These are phyloP conservation scores for Acanthamoeba culbertsoni DNA, from an alignment of 208 protist species.

Conservation along the genomic window DNA sequence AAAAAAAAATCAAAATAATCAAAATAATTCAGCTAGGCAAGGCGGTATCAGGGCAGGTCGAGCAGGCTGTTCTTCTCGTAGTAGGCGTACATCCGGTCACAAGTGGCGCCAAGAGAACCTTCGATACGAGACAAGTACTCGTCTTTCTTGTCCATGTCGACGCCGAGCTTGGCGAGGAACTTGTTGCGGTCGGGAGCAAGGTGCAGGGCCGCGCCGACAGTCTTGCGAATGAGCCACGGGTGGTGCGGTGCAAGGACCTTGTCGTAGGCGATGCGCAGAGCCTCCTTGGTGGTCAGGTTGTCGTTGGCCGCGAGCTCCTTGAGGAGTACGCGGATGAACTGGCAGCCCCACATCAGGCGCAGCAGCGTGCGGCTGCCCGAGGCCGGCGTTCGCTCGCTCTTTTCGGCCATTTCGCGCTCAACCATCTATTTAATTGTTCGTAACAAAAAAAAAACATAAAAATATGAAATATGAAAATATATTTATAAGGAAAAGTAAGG, in stretches of 20 bases:
- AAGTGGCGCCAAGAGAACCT: not conserved
- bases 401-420: not conserved
- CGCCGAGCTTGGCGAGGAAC: not conserved
- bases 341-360: not conserved
- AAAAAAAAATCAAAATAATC: not conserved
- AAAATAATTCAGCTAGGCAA: not conserved
- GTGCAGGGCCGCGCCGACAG: not conserved
- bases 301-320: conserved; percentile 2
- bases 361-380: not conserved
- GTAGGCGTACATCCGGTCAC: not conserved
- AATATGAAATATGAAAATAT: not conserved
- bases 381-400: not conserved
- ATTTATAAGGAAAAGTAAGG: not conserved
- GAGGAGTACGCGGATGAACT: not conserved
- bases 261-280: not conserved
- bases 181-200: not conserved
- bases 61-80: conserved; percentile 1
- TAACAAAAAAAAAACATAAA: not conserved
- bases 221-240: conserved; percentile 11
- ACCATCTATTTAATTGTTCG: not conserved
- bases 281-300: not conserved
- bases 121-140: not conserved
- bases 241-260: not conserved
- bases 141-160: not conserved
- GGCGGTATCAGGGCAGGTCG: not conserved